Conservation (phyloP, 768 basidiomycete species). For the Auricularia cornea region DNA sequence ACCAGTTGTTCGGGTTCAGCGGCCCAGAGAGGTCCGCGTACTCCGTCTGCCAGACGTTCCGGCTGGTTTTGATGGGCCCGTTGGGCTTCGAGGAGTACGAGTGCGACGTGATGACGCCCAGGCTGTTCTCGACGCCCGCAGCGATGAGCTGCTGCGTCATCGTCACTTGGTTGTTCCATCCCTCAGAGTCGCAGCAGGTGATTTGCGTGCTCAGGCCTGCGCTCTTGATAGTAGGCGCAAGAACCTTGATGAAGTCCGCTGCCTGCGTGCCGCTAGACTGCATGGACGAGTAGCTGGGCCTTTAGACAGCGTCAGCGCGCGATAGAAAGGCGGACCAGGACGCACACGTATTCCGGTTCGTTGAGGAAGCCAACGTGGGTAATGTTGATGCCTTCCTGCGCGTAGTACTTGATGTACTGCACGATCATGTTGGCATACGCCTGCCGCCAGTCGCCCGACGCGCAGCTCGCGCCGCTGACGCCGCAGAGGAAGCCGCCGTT, state of each 20-base stretch:
- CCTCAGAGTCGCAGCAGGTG: conserved; percentile 8
- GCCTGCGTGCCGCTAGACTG: conserved; percentile 3
- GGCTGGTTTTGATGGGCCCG: conserved; percentile 3
- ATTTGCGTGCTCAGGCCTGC: conserved; percentile 1
- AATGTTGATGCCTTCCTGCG: conserved; percentile 3
- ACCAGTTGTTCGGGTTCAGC: conserved; percentile 1
- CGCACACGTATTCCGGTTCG: conserved; percentile 7
- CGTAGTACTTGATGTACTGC: conserved; percentile 9
- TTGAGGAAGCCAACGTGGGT: conserved; percentile 7
- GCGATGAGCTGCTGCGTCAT: conserved; percentile 1
- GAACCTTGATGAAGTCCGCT: conserved; percentile 4
- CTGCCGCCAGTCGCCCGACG: conserved; percentile 9
- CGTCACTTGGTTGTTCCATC: conserved; percentile 4
- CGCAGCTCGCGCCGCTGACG: conserved; percentile 7
- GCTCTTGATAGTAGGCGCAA: conserved; percentile 2
- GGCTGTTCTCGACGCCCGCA: conserved; percentile 3
- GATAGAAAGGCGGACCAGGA: not conserved
- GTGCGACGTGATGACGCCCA: conserved; percentile 8
- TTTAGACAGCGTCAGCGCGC: not conserved
- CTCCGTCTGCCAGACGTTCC: conserved; percentile 7
- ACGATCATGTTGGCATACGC: conserved; percentile 9
- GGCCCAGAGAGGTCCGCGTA: conserved; percentile 6
- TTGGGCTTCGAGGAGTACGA: conserved; percentile 2
- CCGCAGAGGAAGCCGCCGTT: conserved; percentile 7
- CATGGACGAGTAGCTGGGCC: conserved; percentile 6